Percentiles rank a stretch among this genome's conserved stretches.
phyloP scores from a whole-genome alignment of 2,329 filamentous ascomycete species.

The Alternaria viburni region DNA sequence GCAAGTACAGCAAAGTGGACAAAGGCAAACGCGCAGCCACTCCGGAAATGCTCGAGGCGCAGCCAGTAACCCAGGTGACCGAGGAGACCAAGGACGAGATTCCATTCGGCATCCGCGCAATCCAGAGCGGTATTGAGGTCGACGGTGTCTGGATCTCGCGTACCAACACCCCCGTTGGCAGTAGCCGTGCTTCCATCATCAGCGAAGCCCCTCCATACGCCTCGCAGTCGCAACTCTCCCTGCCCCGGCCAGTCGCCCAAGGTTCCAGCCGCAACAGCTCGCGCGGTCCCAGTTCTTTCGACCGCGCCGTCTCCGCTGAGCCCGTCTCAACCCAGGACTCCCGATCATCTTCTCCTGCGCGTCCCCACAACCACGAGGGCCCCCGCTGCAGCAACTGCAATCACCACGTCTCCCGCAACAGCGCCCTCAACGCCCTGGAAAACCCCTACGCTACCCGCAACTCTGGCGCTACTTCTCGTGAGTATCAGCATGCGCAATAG shows the following conservation, averaged over 20 bases:
- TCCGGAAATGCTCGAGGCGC: constrained; percentile 70
- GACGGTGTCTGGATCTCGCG: constrained; percentile 73
- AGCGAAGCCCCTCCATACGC: constrained; percentile 36
- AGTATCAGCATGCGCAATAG: constrained; percentile 6
- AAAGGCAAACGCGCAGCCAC: constrained; percentile 51
- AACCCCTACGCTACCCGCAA: constrained; percentile 18
- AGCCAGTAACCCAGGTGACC: constrained; percentile 57
- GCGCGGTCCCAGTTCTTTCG: constrained; percentile 45
- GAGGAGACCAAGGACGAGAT: constrained; percentile 68
- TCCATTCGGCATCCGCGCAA: constrained; percentile 84
- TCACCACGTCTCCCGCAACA: constrained; percentile 36
- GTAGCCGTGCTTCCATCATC: constrained; percentile 43
- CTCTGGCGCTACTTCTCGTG: constrained; percentile 36
- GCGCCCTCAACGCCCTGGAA: constrained; percentile 44
- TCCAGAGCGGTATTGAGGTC: constrained; percentile 81
- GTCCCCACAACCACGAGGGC: constrained; percentile 27
- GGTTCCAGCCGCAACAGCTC: constrained; percentile 47
- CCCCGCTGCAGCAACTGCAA: constrained; percentile 48
- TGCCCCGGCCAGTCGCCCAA: constrained; percentile 36
- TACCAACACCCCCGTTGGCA: constrained; percentile 51
- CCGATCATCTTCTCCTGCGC: constrained; percentile 39
- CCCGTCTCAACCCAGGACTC: constrained; percentile 38
- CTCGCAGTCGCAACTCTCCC: constrained; percentile 42
- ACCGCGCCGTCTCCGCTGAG: constrained; percentile 49
- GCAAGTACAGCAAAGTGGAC: constrained; percentile 51